Evolutionary conservation across 1,139 yeast genomes (phyloP), one percentile per base, ranked within the genome.

Genomic region (Scheffersomyces cryptocercus): DNA sequence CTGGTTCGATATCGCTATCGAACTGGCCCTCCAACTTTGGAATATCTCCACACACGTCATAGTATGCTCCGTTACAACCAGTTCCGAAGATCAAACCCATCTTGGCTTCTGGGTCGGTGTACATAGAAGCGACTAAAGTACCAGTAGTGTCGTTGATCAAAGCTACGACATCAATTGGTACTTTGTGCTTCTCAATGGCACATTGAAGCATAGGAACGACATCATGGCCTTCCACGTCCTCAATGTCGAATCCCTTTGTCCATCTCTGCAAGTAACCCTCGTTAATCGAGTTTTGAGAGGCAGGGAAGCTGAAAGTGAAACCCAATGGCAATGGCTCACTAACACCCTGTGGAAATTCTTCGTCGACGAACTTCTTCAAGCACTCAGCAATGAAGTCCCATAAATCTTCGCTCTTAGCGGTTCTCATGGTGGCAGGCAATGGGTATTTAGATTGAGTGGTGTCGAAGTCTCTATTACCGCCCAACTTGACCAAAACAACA

Each of bases 81-180:
- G 99, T 93, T 62, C 99, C 99, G 64, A 90, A 93, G 58, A 93
- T 93, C 62, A 90, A 82, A 48, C 98, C 99, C 95, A 91, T 87
- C 67, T 85, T 85, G 53, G 97, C 84, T 56, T 82, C 82, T 31
- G 93, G 82, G 62, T 93, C 97, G 44, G 95, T 81, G 72, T 93
- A 93, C 75, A 86, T 83, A 41, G 98, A 90, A 35, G 99, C 98
- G 49, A 93, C 96, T 61, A 93, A 77, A 38, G 99, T 93, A 64
- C 99, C 99, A 39, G 97, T 88, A 53, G 99, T 93, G 68, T 93
- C 99, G 69, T 93, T 93, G 67, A 93, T 91, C 63, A 93, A 75
- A 34, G 99, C 97, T 48, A 88, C 91, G 44, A 91, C 95, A 41
- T 82, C 76, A 58, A 91, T 86, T 52, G 97, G 96, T 42, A 89